Percentiles rank a stretch among this genome's conserved stretches.
Conservation (phyloP, 805 yeast genomes). For the Gaillardinia entomophila region DNA sequence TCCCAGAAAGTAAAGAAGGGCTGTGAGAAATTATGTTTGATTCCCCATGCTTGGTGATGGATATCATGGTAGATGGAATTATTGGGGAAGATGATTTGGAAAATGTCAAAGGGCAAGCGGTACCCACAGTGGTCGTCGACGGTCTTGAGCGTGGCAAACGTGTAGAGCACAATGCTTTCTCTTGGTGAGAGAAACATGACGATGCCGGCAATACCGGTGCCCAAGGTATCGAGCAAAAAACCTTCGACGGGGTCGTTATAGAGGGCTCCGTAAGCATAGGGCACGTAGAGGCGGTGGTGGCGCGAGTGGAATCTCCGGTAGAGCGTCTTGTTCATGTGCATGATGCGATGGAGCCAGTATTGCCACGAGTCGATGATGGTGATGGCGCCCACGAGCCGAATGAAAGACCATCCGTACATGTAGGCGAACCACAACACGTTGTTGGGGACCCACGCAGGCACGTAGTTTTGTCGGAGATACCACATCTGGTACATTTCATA, state of each 20-base stretch:
- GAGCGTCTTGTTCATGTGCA: slow-evolving; percentile 76
- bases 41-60: slow-evolving; percentile 95
- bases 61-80: slow-evolving; percentile 95
- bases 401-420: slow-evolving; percentile 55
- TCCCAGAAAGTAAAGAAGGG: slow-evolving; percentile 98
- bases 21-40: slow-evolving; percentile 88
- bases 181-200: slow-evolving; percentile 63
- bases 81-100: slow-evolving; percentile 89
- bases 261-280: slow-evolving; percentile 94
- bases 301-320: slow-evolving; percentile 86
- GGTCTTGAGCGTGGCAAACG: slow-evolving; percentile 91
- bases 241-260: slow-evolving; percentile 96
- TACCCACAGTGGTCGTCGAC: slow-evolving; percentile 99
- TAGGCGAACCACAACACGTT: slow-evolving; percentile 46
- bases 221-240: slow-evolving; percentile 82
- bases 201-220: slow-evolving; percentile 80
- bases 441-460: slow-evolving; percentile 42
- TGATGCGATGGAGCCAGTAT: slow-evolving; percentile 77
- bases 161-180: slow-evolving; percentile 67
- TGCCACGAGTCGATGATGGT: slow-evolving; percentile 91
- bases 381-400: slow-evolving; percentile 60
- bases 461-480: slow-evolving; percentile 35
- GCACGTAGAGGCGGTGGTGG: slow-evolving; percentile 91
- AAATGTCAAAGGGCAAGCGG: slow-evolving; percentile 83
- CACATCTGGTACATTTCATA: slow-evolving; percentile 44